phyloP scores from a whole-genome alignment of 148 eudicot species.

The Spergularia marina region DNA sequence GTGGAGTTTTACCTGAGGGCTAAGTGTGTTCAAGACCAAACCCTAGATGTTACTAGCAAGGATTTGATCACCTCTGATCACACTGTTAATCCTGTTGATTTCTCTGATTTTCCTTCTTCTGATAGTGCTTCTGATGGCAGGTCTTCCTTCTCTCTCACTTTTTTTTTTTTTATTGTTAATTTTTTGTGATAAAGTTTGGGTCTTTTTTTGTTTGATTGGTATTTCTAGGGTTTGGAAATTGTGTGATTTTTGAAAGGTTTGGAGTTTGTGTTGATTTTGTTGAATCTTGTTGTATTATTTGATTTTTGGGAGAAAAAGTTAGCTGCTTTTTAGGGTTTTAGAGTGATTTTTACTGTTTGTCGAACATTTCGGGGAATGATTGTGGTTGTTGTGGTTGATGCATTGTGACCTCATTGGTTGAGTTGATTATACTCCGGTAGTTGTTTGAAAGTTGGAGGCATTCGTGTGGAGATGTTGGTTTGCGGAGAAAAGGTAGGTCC shows the following conservation, averaged over 20 bases:
- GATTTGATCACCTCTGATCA: slow-evolving; percentile 75
- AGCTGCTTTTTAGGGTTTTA: too few species aligned
- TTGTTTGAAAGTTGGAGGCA: too few species aligned
- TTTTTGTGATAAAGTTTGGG: too few species aligned
- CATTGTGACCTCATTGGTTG: too few species aligned
- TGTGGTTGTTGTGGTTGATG: too few species aligned
- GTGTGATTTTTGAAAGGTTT: not conserved
- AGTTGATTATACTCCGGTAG: too few species aligned
- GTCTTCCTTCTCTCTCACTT: slow-evolving; percentile 5
- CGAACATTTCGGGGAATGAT: too few species aligned
- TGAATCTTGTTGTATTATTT: not conserved
- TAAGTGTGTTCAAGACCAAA: slow-evolving; percentile 68
- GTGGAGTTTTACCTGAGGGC: slow-evolving; percentile 87
- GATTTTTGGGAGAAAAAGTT: too few species aligned
- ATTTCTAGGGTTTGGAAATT: not conserved
- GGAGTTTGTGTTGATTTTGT: not conserved
- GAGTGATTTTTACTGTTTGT: too few species aligned
- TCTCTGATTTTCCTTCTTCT: slow-evolving; percentile 47
- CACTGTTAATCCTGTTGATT: slow-evolving; percentile 80
- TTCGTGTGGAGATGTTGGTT: too few species aligned
- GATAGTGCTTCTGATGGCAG: slow-evolving; percentile 50
- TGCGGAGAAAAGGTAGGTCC: too few species aligned
- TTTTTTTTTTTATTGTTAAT: not conserved
- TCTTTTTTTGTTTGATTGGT: not conserved
- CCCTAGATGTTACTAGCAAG: slow-evolving; percentile 85